Conservation (phyloP, 768 basidiomycete genomes). For the Obba rivulosa region DNA sequence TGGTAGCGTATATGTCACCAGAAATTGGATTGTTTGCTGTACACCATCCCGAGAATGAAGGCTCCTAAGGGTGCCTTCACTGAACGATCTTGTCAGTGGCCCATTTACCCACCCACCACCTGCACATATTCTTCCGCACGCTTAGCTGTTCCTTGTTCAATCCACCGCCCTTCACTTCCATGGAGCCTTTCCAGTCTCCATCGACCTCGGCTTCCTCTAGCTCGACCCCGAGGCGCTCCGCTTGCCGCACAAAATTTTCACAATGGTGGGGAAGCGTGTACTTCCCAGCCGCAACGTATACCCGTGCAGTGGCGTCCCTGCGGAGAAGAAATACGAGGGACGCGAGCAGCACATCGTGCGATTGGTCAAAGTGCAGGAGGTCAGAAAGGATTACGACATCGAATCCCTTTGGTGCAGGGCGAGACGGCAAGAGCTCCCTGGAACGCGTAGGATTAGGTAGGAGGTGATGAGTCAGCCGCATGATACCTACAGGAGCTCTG, state of each 20-base stretch:
- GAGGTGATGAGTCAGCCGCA: constrained; percentile 3
- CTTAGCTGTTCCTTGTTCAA: constrained; percentile 43
- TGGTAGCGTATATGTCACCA: no score
- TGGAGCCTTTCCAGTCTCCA: constrained; percentile 41
- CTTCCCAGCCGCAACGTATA: constrained; percentile 59
- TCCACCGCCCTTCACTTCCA: constrained; percentile 35
- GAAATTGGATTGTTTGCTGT: no score
- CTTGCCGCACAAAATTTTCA: constrained; percentile 44
- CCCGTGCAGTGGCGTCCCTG: constrained; percentile 32
- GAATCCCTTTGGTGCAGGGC: constrained; percentile 26
- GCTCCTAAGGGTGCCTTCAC: no score
- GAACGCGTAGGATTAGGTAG: neutral
- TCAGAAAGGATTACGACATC: constrained; percentile 67
- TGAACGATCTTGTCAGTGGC: neutral
- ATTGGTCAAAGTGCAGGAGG: constrained; percentile 61
- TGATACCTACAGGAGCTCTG: constrained; percentile 41
- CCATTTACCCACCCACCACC: constrained; percentile 62
- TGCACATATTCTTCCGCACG: constrained; percentile 51
- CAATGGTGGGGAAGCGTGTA: constrained; percentile 54
- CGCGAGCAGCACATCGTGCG: constrained; percentile 49
- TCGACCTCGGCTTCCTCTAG: constrained; percentile 42
- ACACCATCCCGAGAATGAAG: no score
- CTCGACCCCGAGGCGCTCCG: constrained; percentile 33
- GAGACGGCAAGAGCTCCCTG: neutral
- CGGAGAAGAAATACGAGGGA: constrained; percentile 48